Evolutionary conservation across 2,329 filamentous ascomycete genomes (phyloP), one percentile per base, ranked within the genome.

Genomic region (Hymenoscyphus infarciens): DNA sequence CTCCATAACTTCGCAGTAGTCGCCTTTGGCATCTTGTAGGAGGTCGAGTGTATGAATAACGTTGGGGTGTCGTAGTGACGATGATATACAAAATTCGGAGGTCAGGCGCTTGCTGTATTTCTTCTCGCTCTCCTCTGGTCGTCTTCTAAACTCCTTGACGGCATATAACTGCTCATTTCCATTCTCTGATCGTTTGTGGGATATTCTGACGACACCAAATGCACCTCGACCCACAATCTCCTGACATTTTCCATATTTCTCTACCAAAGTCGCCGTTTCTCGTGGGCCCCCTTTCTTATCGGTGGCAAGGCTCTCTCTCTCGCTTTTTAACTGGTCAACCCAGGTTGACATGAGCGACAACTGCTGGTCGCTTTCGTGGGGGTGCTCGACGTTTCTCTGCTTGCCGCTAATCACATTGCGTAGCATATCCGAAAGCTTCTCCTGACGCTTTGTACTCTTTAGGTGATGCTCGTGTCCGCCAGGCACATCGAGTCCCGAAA

Each of bases 1-100:
- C 77, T 99, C 95, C 95, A 99, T 99, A 59, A 99, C 95, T 76
- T 99, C 95, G 77, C 95, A 99, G 77, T 95, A 98, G 74, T 97
- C 92, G 64, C 95, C 95, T 78, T 98, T 98, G 71, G 94, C 87
- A 73, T 99, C 95, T 77, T 97, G 91, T 49, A 99, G 84, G 11
- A 99, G 83, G 74, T 99, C 95, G 60, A 99, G 85, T 0, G 95
- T 99, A 76, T 97, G 95, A 70, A 99, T 99, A 72, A 99, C 92
- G 74, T 99, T 99, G 15, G 95, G 94, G 74, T 99, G 95, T 67
- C 93, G 91, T 65, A 99, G 85, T 10, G 93, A 97, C 0, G 94
- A 98, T 0, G 95, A 98, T 70, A 99, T 98, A 78, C 95, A 98
- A 76, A 99, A 99, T 74, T 99, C 95, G 57, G 94, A 93, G 1